These are phyloP conservation scores for Arthrinium phaeospermum DNA, from an alignment of 2,329 filamentous ascomycete genomes.

Conservation along the genomic window DNA sequence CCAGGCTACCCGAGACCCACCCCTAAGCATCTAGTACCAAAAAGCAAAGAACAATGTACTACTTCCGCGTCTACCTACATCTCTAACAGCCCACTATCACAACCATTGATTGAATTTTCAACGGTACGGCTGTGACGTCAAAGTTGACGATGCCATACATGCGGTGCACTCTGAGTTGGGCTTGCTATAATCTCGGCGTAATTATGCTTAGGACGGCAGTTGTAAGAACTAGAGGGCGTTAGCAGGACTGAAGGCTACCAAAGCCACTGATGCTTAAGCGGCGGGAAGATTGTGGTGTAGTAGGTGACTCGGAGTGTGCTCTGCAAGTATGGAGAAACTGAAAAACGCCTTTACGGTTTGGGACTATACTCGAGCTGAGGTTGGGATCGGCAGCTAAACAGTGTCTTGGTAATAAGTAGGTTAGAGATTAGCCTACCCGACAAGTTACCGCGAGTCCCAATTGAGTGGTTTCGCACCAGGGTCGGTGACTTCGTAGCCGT, in stretches of 20 bases:
- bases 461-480: background rate
- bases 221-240: background rate
- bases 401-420: background rate
- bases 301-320: background rate
- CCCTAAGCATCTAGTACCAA: background rate
- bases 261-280: background rate
- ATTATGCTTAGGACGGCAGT: background rate
- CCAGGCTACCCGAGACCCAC: background rate
- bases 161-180: background rate
- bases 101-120: background rate
- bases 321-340: background rate
- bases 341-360: background rate
- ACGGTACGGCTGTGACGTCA: background rate
- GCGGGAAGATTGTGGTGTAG: background rate
- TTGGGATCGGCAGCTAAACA: slow-evolving; percentile 1
- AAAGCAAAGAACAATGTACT: background rate
- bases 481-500: background rate
- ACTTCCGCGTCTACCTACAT: background rate
- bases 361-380: slow-evolving; percentile 14
- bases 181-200: background rate
- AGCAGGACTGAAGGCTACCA: background rate
- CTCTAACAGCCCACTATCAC: background rate
- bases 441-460: background rate
- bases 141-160: too few relatives aligned
- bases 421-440: slow-evolving; percentile 4